Conservation (phyloP, 441 rosid species). For the Erysimum cheiri region DNA sequence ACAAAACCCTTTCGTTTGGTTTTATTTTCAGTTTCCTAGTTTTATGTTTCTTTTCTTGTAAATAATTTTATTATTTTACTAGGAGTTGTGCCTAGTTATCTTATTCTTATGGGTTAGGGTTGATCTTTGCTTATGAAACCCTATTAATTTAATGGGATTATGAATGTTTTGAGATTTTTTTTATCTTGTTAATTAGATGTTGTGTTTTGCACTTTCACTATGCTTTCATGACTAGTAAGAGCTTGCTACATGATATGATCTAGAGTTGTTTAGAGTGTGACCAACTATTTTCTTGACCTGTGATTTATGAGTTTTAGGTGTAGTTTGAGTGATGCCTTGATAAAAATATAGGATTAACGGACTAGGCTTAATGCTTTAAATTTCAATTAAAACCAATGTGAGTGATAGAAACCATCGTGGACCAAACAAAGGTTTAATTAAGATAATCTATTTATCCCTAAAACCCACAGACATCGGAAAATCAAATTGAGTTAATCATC, state of each 20-base stretch:
- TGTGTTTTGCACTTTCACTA: neutral
- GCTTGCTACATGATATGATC: neutral
- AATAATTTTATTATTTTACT: neutral
- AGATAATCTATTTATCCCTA: neutral
- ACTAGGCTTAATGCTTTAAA: neutral
- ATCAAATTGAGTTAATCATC: neutral
- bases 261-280: neutral
- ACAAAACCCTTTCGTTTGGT: neutral
- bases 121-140: neutral
- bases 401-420: slow-evolving; percentile 14
- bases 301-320: neutral
- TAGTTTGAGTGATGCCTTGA: neutral
- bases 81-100: neutral
- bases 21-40: neutral
- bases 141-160: neutral
- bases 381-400: neutral
- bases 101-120: neutral
- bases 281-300: neutral
- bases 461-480: neutral
- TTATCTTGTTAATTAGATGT: neutral
- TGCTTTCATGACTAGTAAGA: neutral
- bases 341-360: neutral
- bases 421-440: neutral
- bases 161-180: neutral
- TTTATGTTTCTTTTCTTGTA: neutral